phyloP scores from a whole-genome alignment of 1,284 basidiomycete species.

The Tetrapyrgos nigripes region DNA sequence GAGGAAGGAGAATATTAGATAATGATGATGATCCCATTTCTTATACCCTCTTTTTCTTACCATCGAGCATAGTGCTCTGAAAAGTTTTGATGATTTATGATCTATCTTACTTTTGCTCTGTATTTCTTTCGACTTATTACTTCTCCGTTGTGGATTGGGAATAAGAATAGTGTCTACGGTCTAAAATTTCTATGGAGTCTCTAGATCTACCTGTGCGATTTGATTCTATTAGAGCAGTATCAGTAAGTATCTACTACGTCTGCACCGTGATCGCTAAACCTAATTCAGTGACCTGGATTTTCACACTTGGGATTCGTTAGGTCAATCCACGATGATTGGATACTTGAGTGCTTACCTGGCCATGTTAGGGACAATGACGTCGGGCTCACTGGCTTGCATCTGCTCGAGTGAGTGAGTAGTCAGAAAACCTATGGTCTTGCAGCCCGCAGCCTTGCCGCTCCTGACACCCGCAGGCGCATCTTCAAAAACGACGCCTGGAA shows the following conservation, averaged over 20 bases:
- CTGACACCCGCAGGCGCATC: constrained; percentile 85
- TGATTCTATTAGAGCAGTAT: too few species aligned
- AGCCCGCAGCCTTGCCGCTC: constrained; percentile 80
- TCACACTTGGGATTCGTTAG: constrained; percentile 40
- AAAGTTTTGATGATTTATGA: neutral
- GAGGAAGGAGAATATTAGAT: constrained; percentile 79
- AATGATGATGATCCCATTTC: neutral
- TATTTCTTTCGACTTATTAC: neutral
- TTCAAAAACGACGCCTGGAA: constrained; percentile 79
- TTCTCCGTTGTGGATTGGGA: constrained; percentile 13
- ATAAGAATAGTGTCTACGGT: neutral
- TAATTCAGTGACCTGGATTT: constrained; percentile 46
- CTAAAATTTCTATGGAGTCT: neutral
- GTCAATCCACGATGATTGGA: constrained; percentile 2
- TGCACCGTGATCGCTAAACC: constrained; percentile 54
- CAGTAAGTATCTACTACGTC: constrained; percentile 24
- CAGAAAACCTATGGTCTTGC: constrained; percentile 79
- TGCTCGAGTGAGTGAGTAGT: constrained; percentile 78
- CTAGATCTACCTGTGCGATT: too few species aligned
- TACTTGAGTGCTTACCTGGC: constrained; percentile 57
- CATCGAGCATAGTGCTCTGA: neutral
- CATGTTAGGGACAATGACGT: constrained; percentile 69
- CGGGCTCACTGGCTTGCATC: constrained; percentile 61
- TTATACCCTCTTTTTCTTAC: neutral
- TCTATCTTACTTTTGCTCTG: neutral